Percentiles rank a stretch among this genome's conserved stretches.
Conservation (phyloP, 805 yeast genomes). For the Suhomyces kilbournensis region DNA sequence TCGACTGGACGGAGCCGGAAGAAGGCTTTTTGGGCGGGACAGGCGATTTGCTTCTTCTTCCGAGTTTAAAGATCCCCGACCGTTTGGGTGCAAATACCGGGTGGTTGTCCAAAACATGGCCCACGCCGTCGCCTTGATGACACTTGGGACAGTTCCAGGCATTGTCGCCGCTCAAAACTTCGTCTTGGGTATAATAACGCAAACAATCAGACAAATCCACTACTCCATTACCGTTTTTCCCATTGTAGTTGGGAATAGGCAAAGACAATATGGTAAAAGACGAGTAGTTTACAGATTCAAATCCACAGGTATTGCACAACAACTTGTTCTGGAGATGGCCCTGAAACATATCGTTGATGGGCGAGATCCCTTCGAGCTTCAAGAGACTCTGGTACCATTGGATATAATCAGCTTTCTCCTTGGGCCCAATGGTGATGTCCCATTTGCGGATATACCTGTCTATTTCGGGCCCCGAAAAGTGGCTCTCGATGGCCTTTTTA, state of each 20-base stretch:
- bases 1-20: slow-evolving; percentile 1
- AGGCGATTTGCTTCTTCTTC: slow-evolving; percentile 36
- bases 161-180: slow-evolving; percentile 66
- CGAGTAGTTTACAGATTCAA: slow-evolving; percentile 56
- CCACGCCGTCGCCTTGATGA: slow-evolving; percentile 21
- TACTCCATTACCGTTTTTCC: slow-evolving; percentile 15
- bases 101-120: slow-evolving; percentile 24
- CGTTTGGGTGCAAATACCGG: slow-evolving; percentile 37
- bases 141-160: slow-evolving; percentile 87
- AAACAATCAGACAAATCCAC: slow-evolving; percentile 62
- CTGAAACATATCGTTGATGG: slow-evolving; percentile 63
- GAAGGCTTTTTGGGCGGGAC: slow-evolving; percentile 7
- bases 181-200: slow-evolving; percentile 58
- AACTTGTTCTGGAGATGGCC: slow-evolving; percentile 69
- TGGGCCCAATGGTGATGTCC: slow-evolving; percentile 28
- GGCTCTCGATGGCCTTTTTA: slow-evolving; percentile 16
- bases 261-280: slow-evolving; percentile 62
- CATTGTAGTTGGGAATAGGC: slow-evolving; percentile 49
- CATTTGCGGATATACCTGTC: slow-evolving; percentile 28
- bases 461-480: slow-evolving; percentile 17
- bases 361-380: slow-evolving; percentile 60
- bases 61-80: slow-evolving; percentile 34
- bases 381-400: slow-evolving; percentile 58
- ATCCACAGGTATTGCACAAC: slow-evolving; percentile 63
- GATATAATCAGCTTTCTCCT: slow-evolving; percentile 49